Conservation (phyloP, 2,329 filamentous ascomycete genomes). For the Ophiostoma sp. region DNA sequence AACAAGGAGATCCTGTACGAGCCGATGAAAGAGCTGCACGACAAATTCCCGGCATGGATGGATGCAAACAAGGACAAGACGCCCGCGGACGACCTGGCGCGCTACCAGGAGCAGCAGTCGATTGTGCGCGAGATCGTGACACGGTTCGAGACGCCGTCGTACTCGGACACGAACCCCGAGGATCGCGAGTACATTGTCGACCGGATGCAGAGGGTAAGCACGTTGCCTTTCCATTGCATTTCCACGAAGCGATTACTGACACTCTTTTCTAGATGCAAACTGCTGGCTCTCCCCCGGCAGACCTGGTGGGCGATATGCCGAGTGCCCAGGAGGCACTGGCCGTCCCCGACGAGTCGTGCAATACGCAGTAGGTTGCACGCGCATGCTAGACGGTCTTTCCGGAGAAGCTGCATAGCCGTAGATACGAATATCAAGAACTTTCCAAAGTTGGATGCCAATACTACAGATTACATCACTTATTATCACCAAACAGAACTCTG, state of each 20-base stretch:
- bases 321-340: constrained; percentile 69
- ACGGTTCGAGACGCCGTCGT: constrained; percentile 78
- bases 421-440: not conserved
- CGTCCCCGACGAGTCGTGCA: constrained; percentile 56
- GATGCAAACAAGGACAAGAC: constrained; percentile 64
- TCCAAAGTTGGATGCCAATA: not conserved
- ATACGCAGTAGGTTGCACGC: constrained; percentile 47
- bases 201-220: constrained; percentile 86
- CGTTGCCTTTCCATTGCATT: not conserved
- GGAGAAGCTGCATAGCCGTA: too few species aligned
- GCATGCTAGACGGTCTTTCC: not conserved
- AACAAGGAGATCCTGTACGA: constrained; percentile 98
- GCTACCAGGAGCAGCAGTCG: constrained; percentile 74
- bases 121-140: constrained; percentile 80
- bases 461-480: not conserved
- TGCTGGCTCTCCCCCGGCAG: constrained; percentile 80
- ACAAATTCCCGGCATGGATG: constrained; percentile 89
- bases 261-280: constrained; percentile 76
- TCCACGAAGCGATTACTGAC: not conserved
- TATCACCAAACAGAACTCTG: not conserved
- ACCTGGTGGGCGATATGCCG: constrained; percentile 85
- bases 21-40: constrained; percentile 93
- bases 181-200: constrained; percentile 93
- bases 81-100: constrained; percentile 64
- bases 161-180: constrained; percentile 72